Evolutionary conservation across 176 grass and related monocot genomes (phyloP).

Genomic region (Carex littledalei): DNA sequence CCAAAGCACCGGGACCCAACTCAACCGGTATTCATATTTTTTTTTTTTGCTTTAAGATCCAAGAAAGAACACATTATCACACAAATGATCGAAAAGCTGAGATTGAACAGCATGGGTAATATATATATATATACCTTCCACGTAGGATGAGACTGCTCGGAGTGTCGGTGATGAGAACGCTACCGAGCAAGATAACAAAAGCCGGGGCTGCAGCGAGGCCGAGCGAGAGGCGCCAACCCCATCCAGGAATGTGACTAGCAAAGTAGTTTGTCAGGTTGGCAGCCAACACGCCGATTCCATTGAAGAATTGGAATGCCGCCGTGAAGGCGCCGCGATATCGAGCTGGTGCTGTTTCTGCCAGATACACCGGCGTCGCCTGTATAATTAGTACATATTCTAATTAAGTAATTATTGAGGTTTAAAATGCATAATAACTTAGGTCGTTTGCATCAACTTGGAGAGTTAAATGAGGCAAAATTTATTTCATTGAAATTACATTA

Average conservation of each 20-base stretch:
- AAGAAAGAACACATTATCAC: too few relatives aligned
- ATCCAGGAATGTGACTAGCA: constrained; percentile 43
- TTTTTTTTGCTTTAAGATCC: too few relatives aligned
- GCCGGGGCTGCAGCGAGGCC: constrained; percentile 68
- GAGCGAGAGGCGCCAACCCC: constrained; percentile 95
- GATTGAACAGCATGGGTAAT: neutral
- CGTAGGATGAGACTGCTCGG: constrained; percentile 85
- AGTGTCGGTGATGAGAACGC: constrained; percentile 65
- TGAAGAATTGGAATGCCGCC: constrained; percentile 46
- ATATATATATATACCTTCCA: constrained; percentile 32
- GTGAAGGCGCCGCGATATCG: constrained; percentile 80
- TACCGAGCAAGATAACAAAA: constrained; percentile 47
- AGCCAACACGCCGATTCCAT: constrained; percentile 36
- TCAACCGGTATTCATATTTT: too few relatives aligned
- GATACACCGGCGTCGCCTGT: constrained; percentile 49
- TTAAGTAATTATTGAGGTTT: neutral
- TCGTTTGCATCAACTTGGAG: too few relatives aligned
- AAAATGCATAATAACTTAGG: neutral
- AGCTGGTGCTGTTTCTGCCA: constrained; percentile 56
- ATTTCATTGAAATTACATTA: too few relatives aligned
- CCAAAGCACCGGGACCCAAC: too few relatives aligned
- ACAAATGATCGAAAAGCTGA: too few relatives aligned
- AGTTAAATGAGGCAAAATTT: too few relatives aligned
- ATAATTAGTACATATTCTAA: neutral
- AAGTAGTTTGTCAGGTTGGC: constrained; percentile 89